phyloP scores from a whole-genome alignment of 805 yeast genomes.

The Tetrapisispora nanseiensis region DNA sequence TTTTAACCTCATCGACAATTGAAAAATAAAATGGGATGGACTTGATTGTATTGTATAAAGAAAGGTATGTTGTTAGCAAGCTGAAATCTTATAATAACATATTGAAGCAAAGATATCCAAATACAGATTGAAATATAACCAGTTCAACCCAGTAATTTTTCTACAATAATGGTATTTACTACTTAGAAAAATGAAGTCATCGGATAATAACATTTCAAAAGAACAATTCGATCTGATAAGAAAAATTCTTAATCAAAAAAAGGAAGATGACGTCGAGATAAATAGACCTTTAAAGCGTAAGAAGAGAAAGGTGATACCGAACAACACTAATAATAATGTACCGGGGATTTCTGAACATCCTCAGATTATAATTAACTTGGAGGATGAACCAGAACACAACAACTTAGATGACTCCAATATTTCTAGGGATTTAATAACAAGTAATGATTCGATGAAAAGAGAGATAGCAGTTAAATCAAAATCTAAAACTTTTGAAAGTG shows the following conservation, averaged over 20 bases:
- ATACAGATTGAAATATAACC: too few species aligned
- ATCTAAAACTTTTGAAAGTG: not conserved
- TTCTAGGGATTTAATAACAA: not conserved
- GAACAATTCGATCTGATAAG: conserved; percentile 27
- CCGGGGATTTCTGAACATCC: too few species aligned
- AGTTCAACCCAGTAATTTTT: too few species aligned
- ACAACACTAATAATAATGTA: too few species aligned
- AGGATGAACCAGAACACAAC: not conserved
- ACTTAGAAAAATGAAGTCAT: not conserved
- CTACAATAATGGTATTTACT: not conserved
- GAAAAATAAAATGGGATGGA: too few species aligned
- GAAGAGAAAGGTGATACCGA: conserved; percentile 3
- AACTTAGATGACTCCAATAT: not conserved
- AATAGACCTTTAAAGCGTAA: conserved; percentile 13
- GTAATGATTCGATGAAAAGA: not conserved
- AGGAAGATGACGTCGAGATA: not conserved
- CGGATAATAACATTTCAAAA: conserved; percentile 9
- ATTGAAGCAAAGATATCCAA: too few species aligned
- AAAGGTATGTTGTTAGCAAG: too few species aligned
- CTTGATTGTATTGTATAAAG: too few species aligned
- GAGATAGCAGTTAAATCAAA: not conserved
- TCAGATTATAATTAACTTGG: not conserved
- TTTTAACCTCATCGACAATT: not conserved
- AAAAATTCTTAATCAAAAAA: conserved; percentile 22
- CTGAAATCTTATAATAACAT: too few species aligned